phyloP scores from a whole-genome alignment of 495 filamentous ascomycete species.

The Penicillium goetzii region DNA sequence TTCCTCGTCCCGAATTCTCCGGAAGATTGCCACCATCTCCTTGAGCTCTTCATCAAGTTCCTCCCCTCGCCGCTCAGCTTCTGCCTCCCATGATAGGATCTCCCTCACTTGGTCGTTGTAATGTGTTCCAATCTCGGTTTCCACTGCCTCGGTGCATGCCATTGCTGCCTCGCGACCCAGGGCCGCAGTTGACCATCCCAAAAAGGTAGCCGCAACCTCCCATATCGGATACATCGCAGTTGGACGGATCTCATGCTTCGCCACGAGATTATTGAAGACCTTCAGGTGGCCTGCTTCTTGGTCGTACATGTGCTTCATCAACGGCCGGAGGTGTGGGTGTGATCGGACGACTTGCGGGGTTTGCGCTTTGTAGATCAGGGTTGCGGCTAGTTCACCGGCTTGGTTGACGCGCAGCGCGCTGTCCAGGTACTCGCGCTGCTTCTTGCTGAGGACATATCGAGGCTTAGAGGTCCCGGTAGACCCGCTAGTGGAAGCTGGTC shows the following conservation, averaged over 20 bases:
- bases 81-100: constrained; percentile 77
- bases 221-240: constrained; percentile 94
- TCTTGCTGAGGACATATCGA: constrained; percentile 65
- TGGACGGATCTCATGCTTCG: constrained; percentile 87
- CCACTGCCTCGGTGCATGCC: constrained; percentile 98
- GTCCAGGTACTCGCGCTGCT: constrained; percentile 77
- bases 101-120: constrained; percentile 90
- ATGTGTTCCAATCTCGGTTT: constrained; percentile 95
- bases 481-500: constrained; percentile 36
- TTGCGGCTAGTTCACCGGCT: constrained; percentile 85
- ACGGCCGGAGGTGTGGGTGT: constrained; percentile 81
- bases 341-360: constrained; percentile 71
- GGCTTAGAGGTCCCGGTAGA: constrained; percentile 39
- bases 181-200: constrained; percentile 89
- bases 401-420: constrained; percentile 88
- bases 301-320: constrained; percentile 98
- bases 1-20: constrained; percentile 92
- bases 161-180: constrained; percentile 94
- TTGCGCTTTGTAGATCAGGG: constrained; percentile 82
- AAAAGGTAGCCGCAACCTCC: constrained; percentile 77
- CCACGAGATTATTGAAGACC: constrained; percentile 83
- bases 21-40: constrained; percentile 71
- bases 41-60: constrained; percentile 78
- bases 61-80: constrained; percentile 66
- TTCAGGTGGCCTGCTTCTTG: constrained; percentile 87